These are phyloP conservation scores for Rhytidhysteron rufulum DNA, from an alignment of 2,329 filamentous ascomycete genomes.

Conservation along the genomic window DNA sequence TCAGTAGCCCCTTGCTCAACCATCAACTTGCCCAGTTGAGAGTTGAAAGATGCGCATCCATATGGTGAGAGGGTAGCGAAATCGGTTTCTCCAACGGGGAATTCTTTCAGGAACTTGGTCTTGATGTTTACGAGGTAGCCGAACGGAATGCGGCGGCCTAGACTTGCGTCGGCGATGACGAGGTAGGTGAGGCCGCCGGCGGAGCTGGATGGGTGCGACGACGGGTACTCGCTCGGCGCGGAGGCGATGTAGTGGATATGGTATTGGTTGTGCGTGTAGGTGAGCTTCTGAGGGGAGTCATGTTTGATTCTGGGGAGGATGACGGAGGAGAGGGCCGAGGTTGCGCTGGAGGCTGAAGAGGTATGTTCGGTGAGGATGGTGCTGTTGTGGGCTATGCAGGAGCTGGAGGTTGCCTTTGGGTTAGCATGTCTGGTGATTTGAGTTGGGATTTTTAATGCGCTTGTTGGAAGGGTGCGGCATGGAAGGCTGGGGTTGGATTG, in stretches of 20 bases:
- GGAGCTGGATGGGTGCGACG: constrained; percentile 45
- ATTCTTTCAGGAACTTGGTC: constrained; percentile 74
- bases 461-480: too few relatives aligned
- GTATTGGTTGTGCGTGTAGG: constrained; percentile 85
- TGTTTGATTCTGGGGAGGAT: constrained; percentile 95
- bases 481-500: constrained; percentile 1
- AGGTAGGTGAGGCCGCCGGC: constrained; percentile 87
- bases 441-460: too few relatives aligned
- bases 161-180: constrained; percentile 75
- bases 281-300: constrained; percentile 75
- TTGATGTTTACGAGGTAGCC: constrained; percentile 89
- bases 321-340: constrained; percentile 82
- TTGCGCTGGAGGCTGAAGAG: constrained; percentile 74
- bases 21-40: constrained; percentile 71
- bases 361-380: constrained; percentile 95
- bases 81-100: constrained; percentile 63
- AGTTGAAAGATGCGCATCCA: constrained; percentile 85
- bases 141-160: constrained; percentile 86
- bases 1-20: constrained; percentile 77
- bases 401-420: constrained; percentile 49
- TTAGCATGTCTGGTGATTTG: too few relatives aligned
- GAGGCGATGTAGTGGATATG: constrained; percentile 96
- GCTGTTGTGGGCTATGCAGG: constrained; percentile 88
- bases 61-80: constrained; percentile 81
- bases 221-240: constrained; percentile 63